Conservation (phyloP, 176 grass and related monocot species). For the Triticum dicoccoides region DNA sequence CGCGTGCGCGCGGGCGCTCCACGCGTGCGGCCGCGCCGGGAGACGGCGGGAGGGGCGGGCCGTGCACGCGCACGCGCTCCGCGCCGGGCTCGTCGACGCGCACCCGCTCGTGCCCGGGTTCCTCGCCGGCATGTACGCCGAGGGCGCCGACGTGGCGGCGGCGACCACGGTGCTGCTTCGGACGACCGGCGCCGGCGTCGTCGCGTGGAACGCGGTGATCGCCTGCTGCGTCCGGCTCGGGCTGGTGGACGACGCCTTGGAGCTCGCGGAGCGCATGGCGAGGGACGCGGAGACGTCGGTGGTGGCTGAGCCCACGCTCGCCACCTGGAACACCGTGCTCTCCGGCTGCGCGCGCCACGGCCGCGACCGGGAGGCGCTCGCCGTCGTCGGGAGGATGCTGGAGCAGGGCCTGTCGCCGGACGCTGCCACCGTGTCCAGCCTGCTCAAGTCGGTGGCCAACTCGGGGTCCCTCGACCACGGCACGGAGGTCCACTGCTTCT, state of each 20-base stretch:
- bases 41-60: constrained; percentile 41
- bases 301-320: constrained; percentile 36
- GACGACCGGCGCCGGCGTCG: constrained; percentile 10
- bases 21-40: constrained; percentile 60
- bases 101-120: constrained; percentile 62
- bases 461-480: constrained; percentile 40
- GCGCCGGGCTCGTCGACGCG: constrained; percentile 21
- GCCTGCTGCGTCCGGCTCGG: constrained; percentile 74
- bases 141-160: constrained; percentile 44
- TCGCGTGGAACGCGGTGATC: constrained; percentile 81
- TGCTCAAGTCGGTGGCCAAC: constrained; percentile 61
- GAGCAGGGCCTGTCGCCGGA: constrained; percentile 43
- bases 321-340: constrained; percentile 77
- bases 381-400: constrained; percentile 40
- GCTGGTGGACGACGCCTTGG: constrained; percentile 64
- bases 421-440: constrained; percentile 53
- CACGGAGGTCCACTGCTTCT: constrained; percentile 62
- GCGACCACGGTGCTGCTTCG: constrained; percentile 64
- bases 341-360: constrained; percentile 67
- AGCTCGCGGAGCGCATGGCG: constrained; percentile 50
- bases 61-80: constrained; percentile 56
- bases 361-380: constrained; percentile 39
- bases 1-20: constrained; percentile 63
- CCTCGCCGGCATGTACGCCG: constrained; percentile 88
- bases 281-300: constrained; percentile 14